These are phyloP conservation scores for Erodium maritimum DNA, from an alignment of 345 rosid genomes.

Conservation along the genomic window DNA sequence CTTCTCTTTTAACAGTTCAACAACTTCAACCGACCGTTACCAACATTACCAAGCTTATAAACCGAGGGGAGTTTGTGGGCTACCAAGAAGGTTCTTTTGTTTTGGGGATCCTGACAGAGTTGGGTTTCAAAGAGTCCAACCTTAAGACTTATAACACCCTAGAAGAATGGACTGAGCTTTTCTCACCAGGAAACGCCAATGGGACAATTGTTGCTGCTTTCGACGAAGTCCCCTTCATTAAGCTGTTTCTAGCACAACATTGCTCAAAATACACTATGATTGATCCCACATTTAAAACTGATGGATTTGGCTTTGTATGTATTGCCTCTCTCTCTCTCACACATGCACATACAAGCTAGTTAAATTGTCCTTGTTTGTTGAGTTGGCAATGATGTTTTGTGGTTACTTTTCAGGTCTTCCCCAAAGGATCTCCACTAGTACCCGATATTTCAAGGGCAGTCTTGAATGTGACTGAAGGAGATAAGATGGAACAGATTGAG, in stretches of 20 bases:
- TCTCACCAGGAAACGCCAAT: slow-evolving; percentile 16
- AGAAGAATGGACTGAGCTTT: not conserved
- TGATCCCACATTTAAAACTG: too few relatives aligned
- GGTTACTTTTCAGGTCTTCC: slow-evolving; percentile 24
- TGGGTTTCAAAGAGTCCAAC: slow-evolving; percentile 11
- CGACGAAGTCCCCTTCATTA: slow-evolving; percentile 21
- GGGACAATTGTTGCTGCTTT: slow-evolving; percentile 33
- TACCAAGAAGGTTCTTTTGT: slow-evolving; percentile 31
- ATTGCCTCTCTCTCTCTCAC: not conserved
- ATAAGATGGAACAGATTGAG: slow-evolving; percentile 4
- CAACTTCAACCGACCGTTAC: slow-evolving; percentile 37
- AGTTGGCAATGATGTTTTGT: not conserved
- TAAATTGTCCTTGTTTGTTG: not conserved
- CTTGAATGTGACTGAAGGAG: slow-evolving; percentile 9
- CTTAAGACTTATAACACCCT: slow-evolving; percentile 5
- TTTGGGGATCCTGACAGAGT: slow-evolving; percentile 11
- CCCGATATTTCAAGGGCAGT: slow-evolving; percentile 7
- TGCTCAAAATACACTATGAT: slow-evolving; percentile 11
- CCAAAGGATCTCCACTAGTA: slow-evolving; percentile 30
- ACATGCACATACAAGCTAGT: too few relatives aligned
- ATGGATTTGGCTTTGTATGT: too few relatives aligned
- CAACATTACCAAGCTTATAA: slow-evolving; percentile 24
- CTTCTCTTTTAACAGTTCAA: slow-evolving; percentile 45
- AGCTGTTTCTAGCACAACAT: slow-evolving; percentile 23
- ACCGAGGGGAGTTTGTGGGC: slow-evolving; percentile 29